Evolutionary conservation across 139 green algal genomes (phyloP), one percentile per base, ranked within the genome.

Genomic region (Pseudopediastrum boryanum): DNA sequence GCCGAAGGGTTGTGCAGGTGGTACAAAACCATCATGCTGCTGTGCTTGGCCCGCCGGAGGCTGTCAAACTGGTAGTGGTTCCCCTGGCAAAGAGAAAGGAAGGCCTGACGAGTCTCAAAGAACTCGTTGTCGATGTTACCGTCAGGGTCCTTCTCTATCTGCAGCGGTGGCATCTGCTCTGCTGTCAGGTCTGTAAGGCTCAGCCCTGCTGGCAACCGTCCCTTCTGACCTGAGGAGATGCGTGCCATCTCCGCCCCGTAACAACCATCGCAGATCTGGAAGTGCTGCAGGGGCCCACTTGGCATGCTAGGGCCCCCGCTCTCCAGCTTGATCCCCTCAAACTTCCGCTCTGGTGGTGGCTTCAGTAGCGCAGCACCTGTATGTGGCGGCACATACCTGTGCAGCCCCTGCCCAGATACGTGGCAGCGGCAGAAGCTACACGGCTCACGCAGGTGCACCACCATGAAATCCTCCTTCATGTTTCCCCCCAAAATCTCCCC

Each of bases 11-110:
- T 99, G 95, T 99, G 96, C 78, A 99, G 82, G 89, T 99, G 96
- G 92, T 99, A 99, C 38, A 99, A 88, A 72, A 98, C 93, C 96
- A 99, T 99, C 94, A 99, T 98, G 85, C 86, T 94, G 52, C 87
- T 96, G 92, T 99, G 96, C 91, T 98, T 98, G 71, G 97, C 96
- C 52, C 96, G 92, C 31, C 96, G 94, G 78, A 98, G 79, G 31
- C 88, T 96, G 92, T 99, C 97, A 78, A 99, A 99, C 92, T 99
- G 94, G 86, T 96, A 98, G 90, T 97, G 94, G 85, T 98, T 98
- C 83, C 93, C 94, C 84, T 98, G 95, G 90, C 96, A 99, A 41
- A 99, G 91, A 10, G 84, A 93, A 72, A 99, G 83, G 87, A 98
- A 99, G n/a, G 85, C 89, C 88, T 97, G 91, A 9, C 96, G 89